These are phyloP conservation scores for Miscanthus lutarioriparius DNA, from an alignment of 176 grass and related monocot species.

Conservation along the genomic window DNA sequence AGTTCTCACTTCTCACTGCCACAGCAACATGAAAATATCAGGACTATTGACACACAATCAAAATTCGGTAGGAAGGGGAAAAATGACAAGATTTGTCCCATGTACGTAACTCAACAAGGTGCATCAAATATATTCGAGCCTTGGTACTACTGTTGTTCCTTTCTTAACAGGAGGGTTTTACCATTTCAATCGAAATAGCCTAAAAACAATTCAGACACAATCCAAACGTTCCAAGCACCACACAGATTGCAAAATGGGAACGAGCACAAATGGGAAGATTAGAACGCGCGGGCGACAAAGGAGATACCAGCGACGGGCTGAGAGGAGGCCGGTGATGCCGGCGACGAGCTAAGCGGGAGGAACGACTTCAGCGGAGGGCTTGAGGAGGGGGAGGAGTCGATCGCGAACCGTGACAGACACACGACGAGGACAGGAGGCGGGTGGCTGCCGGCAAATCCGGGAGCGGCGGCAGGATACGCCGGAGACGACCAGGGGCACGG, in stretches of 20 bases:
- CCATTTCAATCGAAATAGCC: too few relatives aligned
- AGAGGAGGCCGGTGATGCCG: neutral
- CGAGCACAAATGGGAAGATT: neutral
- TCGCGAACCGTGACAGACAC: neutral
- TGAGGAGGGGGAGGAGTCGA: neutral
- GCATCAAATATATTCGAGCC: neutral
- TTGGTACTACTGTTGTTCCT: too few relatives aligned
- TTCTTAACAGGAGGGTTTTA: too few relatives aligned
- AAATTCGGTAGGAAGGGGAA: neutral
- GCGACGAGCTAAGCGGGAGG: neutral
- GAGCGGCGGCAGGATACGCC: neutral
- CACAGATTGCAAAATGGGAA: neutral
- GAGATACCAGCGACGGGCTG: neutral
- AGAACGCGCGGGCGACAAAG: neutral
- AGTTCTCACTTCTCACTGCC: neutral
- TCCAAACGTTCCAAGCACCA: too few relatives aligned
- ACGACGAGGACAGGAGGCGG: neutral
- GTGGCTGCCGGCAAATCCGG: neutral
- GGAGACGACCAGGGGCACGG: neutral
- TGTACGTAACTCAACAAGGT: neutral
- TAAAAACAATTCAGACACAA: too few relatives aligned
- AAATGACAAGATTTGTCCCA: neutral
- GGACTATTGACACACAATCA: neutral
- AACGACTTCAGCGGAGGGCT: neutral
- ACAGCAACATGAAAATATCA: neutral